phyloP scores from a whole-genome alignment of 495 filamentous ascomycete species.

The Clavariopsis aquatica region DNA sequence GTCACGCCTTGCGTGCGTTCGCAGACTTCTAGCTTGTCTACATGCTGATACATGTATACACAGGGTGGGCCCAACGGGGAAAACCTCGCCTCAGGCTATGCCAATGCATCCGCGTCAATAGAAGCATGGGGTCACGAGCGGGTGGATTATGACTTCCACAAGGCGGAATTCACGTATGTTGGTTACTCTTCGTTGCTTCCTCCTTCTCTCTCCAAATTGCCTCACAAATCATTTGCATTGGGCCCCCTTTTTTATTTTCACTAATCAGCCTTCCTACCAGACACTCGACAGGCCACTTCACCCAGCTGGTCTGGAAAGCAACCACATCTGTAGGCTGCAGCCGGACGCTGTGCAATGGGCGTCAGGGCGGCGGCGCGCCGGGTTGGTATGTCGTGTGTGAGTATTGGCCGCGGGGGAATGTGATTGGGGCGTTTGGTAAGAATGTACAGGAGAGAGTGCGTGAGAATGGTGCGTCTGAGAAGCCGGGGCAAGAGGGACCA shows the following conservation, averaged over 20 bases:
- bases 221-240: no score
- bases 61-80: conserved; percentile 72
- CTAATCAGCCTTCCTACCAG: conserved; percentile 43
- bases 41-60: no score
- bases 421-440: conserved; percentile 58
- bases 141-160: conserved; percentile 57
- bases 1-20: no score
- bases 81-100: conserved; percentile 72
- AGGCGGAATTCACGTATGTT: conserved; percentile 22
- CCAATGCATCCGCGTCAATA: conserved; percentile 59
- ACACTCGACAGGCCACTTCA: conserved; percentile 78
- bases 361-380: conserved; percentile 42
- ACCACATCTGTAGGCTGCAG: conserved; percentile 73
- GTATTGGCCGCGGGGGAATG: conserved; percentile 74
- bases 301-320: conserved; percentile 77
- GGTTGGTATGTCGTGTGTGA: conserved; percentile 82
- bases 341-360: conserved; percentile 54
- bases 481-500: background rate
- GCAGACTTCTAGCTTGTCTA: no score
- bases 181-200: conserved; percentile 33
- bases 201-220: conserved; percentile 1
- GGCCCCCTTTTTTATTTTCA: no score
- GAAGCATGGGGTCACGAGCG: conserved; percentile 70
- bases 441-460: conserved; percentile 50
- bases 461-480: background rate